Base-by-base conservation (phyloP, 768 basidiomycete species). In the Tephrocybe sp. region DNA sequence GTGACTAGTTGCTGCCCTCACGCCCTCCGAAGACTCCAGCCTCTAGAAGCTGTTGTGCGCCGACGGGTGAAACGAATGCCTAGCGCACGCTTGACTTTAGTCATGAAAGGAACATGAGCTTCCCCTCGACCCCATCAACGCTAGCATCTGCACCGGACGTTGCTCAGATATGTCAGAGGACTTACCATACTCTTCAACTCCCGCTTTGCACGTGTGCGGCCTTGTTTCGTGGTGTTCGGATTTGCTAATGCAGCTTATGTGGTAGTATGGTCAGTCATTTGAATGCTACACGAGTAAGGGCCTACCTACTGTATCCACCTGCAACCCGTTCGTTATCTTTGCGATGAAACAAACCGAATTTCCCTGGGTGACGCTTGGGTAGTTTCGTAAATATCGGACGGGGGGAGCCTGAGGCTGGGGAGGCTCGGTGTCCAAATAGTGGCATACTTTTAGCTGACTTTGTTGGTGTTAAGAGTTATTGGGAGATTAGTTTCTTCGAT, bases 191-290 rank as follows among this genome's bases (percentile, higher is more conserved):
- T 45, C 28, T 63, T 65, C 15, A 78, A 69, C 59, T 79, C 74
- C 18, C 64, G 65, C 59, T 78, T 77, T 3, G 78, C 78, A 51
- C 73, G 70, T 57, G 69, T 70, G 11, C 78, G 68, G 3, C 77
- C 76, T n/a, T 60, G 40, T 9, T 59, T 68, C 3, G 75, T 76
- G 6, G 78, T 80, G 44, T 78, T 75, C 2, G 80, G 77, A 56
- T 79, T 82, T n/a, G 73, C 50, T 4, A 80, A 65, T 2, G 79
- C 75, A 28, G 77, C 74, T 65, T 74, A 75, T 78, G 58, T 30
- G 28, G 28, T 18, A 41, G 32, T 48, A 24, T 43, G 26, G 40
- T 49, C 43, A 36, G 17, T 38, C 34, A 7, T 34, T 33, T 36
- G 30, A 11, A 5, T 18, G 5, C 6, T 4, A 9, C 2, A 18